Percentiles rank a stretch among this genome's conserved stretches.
Conservation (phyloP, 2,329 filamentous ascomycete genomes). For the Aureobasidium vineae region DNA sequence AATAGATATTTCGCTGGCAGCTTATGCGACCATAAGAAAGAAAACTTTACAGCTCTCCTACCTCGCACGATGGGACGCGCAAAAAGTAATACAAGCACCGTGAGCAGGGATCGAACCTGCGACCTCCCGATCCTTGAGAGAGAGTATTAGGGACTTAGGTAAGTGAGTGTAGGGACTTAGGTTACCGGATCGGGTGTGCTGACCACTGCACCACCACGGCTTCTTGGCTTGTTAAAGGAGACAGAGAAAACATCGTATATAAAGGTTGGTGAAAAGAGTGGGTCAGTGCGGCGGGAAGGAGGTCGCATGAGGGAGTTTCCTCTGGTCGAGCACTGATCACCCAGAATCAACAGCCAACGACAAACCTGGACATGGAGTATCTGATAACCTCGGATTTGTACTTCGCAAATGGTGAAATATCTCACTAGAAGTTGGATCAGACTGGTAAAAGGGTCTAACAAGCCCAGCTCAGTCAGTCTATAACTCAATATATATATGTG, state of each 20-base stretch:
- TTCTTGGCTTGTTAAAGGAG: neutral
- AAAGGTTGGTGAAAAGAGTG: neutral
- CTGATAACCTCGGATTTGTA: neutral
- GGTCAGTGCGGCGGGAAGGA: neutral
- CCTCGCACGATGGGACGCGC: neutral
- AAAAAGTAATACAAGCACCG: constrained; percentile 9
- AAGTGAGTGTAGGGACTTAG: neutral
- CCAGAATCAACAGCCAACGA: neutral
- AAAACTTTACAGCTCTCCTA: neutral
- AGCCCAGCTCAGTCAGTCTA: neutral
- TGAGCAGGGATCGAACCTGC: constrained; percentile 8
- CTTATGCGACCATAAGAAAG: neutral
- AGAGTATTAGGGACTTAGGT: neutral
- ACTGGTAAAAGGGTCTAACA: neutral
- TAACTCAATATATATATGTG: neutral
- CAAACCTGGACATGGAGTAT: neutral
- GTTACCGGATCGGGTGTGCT: constrained; percentile 8
- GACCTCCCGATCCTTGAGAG: constrained; percentile 6
- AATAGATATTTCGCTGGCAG: no score
- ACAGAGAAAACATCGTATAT: neutral
- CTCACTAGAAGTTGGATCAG: neutral
- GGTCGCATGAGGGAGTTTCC: neutral
- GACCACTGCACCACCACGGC: constrained; percentile 14
- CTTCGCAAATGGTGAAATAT: no score
- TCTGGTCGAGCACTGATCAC: neutral